Conservation (phyloP, 176 grass and related monocot genomes). For the Ananas comosus region DNA sequence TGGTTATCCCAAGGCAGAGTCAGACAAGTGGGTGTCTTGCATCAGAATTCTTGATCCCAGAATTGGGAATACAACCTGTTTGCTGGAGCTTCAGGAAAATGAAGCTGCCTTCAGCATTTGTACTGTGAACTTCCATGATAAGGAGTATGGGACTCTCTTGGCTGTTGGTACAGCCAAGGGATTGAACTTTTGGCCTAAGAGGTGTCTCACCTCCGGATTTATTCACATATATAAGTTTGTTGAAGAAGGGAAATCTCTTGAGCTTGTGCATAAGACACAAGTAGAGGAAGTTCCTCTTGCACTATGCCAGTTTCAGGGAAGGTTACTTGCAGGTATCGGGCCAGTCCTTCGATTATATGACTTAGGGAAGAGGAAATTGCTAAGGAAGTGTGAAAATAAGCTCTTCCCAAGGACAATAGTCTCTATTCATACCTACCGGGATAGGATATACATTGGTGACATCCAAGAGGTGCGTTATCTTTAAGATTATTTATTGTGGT, state of each 20-base stretch:
- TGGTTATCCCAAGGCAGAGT: slow-evolving; percentile 86
- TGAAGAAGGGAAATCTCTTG: slow-evolving; percentile 72
- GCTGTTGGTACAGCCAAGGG: slow-evolving; percentile 93
- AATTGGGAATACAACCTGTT: slow-evolving; percentile 70
- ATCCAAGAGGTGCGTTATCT: slow-evolving; percentile 74
- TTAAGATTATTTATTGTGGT: background rate
- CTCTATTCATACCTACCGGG: slow-evolving; percentile 89
- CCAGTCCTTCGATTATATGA: slow-evolving; percentile 86
- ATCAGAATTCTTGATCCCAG: slow-evolving; percentile 96
- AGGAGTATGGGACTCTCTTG: slow-evolving; percentile 81
- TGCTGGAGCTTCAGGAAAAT: slow-evolving; percentile 88
- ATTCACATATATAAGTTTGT: slow-evolving; percentile 99
- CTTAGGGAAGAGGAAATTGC: slow-evolving; percentile 84
- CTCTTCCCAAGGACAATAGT: slow-evolving; percentile 78
- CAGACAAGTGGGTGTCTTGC: slow-evolving; percentile 92
- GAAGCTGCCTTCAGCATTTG: slow-evolving; percentile 89
- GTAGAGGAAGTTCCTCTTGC: slow-evolving; percentile 89
- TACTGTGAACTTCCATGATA: slow-evolving; percentile 97
- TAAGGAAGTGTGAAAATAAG: slow-evolving; percentile 97
- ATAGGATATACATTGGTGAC: slow-evolving; percentile 95
- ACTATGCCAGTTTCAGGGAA: slow-evolving; percentile 84
- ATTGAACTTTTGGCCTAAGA: slow-evolving; percentile 84
- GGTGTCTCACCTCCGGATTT: slow-evolving; percentile 61
- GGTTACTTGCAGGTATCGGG: slow-evolving; percentile 84
- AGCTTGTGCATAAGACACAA: slow-evolving; percentile 96